Percentiles rank a stretch among this genome's conserved stretches.
These are phyloP conservation scores for Gardenia jasminoides DNA, from an alignment of 257 asterid genomes.

Conservation along the genomic window DNA sequence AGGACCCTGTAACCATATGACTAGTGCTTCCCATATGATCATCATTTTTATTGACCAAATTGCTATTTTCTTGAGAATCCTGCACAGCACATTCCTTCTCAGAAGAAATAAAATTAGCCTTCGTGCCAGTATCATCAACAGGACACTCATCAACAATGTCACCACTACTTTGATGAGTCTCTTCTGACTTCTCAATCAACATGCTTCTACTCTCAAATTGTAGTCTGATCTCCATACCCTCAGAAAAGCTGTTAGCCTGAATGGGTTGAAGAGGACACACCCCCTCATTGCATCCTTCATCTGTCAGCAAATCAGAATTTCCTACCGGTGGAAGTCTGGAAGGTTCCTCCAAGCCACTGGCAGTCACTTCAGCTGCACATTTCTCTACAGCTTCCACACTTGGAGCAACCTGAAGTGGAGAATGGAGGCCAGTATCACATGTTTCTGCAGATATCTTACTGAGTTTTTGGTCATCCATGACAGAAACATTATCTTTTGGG, in stretches of 20 bases:
- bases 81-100: conserved; percentile 28
- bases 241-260: conserved; percentile 29
- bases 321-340: conserved; percentile 20
- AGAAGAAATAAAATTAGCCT: conserved; percentile 3
- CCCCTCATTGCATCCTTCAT: conserved; percentile 16
- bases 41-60: conserved; percentile 28
- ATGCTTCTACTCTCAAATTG: conserved; percentile 30
- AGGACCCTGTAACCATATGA: conserved; percentile 21
- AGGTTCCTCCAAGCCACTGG: conserved; percentile 24
- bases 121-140: conserved; percentile 13
- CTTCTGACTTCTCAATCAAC: conserved; percentile 28
- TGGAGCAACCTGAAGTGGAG: conserved; percentile 33
- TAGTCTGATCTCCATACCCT: conserved; percentile 30
- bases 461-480: conserved; percentile 25
- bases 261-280: conserved; percentile 30
- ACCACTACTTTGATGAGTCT: conserved; percentile 28
- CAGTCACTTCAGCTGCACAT: conserved; percentile 37
- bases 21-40: conserved; percentile 29
- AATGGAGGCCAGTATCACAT: conserved; percentile 25
- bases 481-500: conserved; percentile 20
- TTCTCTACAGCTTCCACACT: conserved; percentile 37
- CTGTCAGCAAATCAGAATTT: conserved; percentile 29
- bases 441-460: conserved; percentile 31
- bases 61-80: conserved; percentile 30
- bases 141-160: conserved; percentile 21